phyloP scores from a whole-genome alignment of 495 filamentous ascomycete species.

The Schizothecium vesticola region DNA sequence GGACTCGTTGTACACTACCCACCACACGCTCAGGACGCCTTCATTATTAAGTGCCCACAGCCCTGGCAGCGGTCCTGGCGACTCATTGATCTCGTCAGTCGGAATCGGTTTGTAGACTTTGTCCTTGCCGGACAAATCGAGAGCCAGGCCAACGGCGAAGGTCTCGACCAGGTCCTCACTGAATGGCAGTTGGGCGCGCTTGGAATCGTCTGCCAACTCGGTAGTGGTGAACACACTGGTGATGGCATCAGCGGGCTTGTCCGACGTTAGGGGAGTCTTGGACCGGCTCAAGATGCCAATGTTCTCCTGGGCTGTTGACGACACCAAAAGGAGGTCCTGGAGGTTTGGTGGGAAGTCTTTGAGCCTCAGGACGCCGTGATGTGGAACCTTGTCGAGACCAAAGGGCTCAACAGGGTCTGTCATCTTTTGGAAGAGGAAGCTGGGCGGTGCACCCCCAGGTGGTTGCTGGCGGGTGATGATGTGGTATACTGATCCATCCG shows the following conservation, averaged over 20 bases:
- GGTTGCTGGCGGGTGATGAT: conserved; percentile 62
- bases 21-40: conserved; percentile 80
- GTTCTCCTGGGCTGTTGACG: conserved; percentile 72
- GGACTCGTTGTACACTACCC: conserved; percentile 83
- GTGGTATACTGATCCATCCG: conserved; percentile 61
- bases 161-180: conserved; percentile 59
- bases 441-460: conserved; percentile 24
- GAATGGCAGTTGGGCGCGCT: conserved; percentile 70
- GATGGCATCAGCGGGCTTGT: conserved; percentile 54
- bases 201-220: conserved; percentile 67
- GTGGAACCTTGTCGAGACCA: conserved; percentile 59
- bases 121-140: conserved; percentile 79
- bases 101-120: conserved; percentile 73
- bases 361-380: conserved; percentile 70
- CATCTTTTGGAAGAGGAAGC: conserved; percentile 66
- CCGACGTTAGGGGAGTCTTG: conserved; percentile 55
- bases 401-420: conserved; percentile 66
- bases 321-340: conserved; percentile 71
- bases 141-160: conserved; percentile 68
- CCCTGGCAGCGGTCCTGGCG: conserved; percentile 77
- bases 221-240: conserved; percentile 67
- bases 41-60: conserved; percentile 85
- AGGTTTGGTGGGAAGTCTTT: conserved; percentile 73
- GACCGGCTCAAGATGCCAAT: conserved; percentile 73
- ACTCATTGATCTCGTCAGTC: conserved; percentile 64